phyloP scores from a whole-genome alignment of 345 rosid species.

The Rubroshorea leprosula region DNA sequence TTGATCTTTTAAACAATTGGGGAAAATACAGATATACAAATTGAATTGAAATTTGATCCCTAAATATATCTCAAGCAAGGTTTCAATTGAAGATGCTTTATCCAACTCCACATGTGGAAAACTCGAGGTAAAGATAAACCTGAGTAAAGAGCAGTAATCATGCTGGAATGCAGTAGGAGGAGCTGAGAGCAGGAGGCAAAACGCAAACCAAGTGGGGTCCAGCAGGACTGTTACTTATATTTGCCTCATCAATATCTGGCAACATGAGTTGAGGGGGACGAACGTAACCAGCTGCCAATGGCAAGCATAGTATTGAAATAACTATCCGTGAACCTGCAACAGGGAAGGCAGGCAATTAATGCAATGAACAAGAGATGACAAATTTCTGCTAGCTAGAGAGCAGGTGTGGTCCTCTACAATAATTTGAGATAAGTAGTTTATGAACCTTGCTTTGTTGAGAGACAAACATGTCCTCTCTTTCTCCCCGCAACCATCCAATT shows the following conservation, averaged over 20 bases:
- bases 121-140: too few relatives aligned
- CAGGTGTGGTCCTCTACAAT: not conserved
- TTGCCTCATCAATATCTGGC: conserved; percentile 57
- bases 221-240: conserved; percentile 78
- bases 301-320: conserved; percentile 72
- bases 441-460: conserved; percentile 64
- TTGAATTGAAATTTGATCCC: conserved; percentile 14
- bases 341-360: not conserved
- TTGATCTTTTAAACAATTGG: not conserved
- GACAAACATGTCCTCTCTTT: conserved; percentile 79
- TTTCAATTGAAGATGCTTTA: not conserved
- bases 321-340: conserved; percentile 67
- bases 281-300: conserved; percentile 80
- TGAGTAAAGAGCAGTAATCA: conserved; percentile 8
- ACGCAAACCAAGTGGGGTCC: conserved; percentile 89
- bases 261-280: conserved; percentile 77
- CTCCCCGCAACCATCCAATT: conserved; percentile 99
- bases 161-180: conserved; percentile 73
- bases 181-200: conserved; percentile 83
- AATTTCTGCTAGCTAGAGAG: not conserved
- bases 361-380: not conserved
- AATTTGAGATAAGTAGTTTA: conserved; percentile 3
- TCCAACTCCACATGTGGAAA: not conserved
- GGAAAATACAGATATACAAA: conserved; percentile 14
- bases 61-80: conserved; percentile 1